These are phyloP conservation scores for Epichloe baconii DNA, from an alignment of 2,329 filamentous ascomycete species.

Conservation along the genomic window DNA sequence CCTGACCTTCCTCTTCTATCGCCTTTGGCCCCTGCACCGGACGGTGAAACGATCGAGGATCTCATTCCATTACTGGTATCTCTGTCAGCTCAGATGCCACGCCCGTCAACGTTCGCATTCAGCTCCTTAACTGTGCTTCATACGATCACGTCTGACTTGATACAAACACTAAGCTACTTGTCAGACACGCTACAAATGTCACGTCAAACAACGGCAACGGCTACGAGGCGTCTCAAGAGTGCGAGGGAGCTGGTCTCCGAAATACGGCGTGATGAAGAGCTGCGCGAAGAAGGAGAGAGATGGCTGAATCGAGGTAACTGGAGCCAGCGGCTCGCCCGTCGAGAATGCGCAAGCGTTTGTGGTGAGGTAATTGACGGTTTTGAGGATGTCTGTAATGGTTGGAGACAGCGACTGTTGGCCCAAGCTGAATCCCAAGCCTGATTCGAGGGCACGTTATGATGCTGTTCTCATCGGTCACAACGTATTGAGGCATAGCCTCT, in stretches of 20 bases:
- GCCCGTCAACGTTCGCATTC: conserved; percentile 47
- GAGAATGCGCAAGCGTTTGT: conserved; percentile 76
- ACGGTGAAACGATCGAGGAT: conserved; percentile 52
- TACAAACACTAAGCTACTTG: conserved; percentile 71
- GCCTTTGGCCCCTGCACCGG: conserved; percentile 49
- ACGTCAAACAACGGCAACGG: conserved; percentile 72
- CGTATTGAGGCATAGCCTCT: background rate
- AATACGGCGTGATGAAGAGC: conserved; percentile 70
- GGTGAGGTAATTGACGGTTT: conserved; percentile 84
- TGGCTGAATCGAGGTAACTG: conserved; percentile 77
- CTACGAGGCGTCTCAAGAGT: conserved; percentile 64
- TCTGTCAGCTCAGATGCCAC: conserved; percentile 54
- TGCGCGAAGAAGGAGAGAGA: conserved; percentile 65
- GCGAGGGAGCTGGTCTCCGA: conserved; percentile 79
- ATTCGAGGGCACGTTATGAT: background rate
- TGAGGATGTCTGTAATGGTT: conserved; percentile 75
- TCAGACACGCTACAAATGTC: conserved; percentile 92
- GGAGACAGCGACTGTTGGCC: conserved; percentile 63
- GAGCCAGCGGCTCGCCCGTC: conserved; percentile 59
- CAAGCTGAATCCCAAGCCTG: conserved; percentile 40
- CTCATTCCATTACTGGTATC: conserved; percentile 55
- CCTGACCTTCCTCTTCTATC: conserved; percentile 57
- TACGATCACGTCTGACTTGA: conserved; percentile 56
- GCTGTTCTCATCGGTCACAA: background rate
- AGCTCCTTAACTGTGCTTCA: conserved; percentile 57